phyloP scores from a whole-genome alignment of 179 eudicot species.

The Carnegiea gigantea region DNA sequence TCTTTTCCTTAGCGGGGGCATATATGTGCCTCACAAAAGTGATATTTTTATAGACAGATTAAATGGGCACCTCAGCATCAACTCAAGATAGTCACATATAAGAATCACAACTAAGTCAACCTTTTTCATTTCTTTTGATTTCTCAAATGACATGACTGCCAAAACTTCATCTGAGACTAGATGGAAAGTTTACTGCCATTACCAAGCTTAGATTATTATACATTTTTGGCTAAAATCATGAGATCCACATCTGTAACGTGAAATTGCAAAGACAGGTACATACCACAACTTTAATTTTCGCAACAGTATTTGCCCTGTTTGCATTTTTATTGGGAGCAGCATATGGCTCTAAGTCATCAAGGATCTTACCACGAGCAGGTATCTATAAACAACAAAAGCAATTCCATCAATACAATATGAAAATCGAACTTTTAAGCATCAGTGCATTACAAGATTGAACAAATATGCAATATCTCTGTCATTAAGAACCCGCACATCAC shows the following conservation, averaged over 20 bases:
- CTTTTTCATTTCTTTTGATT: background rate
- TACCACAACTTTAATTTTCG: constrained; percentile 99
- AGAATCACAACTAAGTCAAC: background rate
- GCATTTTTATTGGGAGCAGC: constrained; percentile 50
- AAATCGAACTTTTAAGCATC: constrained; percentile 13
- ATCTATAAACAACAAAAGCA: constrained; percentile 38
- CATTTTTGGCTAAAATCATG: background rate
- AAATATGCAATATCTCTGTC: background rate
- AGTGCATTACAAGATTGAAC: background rate
- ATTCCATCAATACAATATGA: constrained; percentile 10
- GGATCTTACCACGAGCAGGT: constrained; percentile 48
- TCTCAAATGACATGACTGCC: background rate
- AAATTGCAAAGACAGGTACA: constrained; percentile 23
- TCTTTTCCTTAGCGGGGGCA: too few species aligned
- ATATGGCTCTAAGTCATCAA: constrained; percentile 68
- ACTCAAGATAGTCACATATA: background rate
- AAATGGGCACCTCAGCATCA: background rate
- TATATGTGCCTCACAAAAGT: background rate
- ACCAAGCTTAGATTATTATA: background rate
- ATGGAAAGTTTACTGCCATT: background rate
- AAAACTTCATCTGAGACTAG: background rate
- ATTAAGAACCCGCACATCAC: background rate
- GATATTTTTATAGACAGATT: background rate
- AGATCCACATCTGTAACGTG: background rate
- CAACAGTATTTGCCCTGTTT: constrained; percentile 67